Base-by-base conservation (phyloP, 345 rosid genomes). In the Gossypium herbaceum region DNA sequence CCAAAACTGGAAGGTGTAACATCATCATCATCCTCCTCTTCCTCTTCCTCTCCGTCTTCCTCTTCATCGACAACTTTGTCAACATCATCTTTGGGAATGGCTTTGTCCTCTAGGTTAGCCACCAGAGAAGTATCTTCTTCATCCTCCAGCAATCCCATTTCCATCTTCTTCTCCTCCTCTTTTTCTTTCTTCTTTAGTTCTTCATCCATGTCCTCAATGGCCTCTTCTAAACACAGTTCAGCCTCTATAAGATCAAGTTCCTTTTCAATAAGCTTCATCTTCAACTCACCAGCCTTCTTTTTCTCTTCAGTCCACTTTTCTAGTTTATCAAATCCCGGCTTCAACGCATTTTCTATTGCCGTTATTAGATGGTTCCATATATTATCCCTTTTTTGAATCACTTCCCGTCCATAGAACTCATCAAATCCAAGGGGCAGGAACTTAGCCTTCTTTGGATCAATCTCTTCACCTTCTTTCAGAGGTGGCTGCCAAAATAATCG, bases 371-470 rank as follows among this genome's bases (percentile, higher is more conserved):
- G 83, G 78, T 73, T 82, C 85, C 79, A 74, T n/a, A 83, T 77
- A 73, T 68, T 85, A 66, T 84, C 86, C 82, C 79, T 84, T 81
- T 82, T 68, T 65, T 68, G 86, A 12, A 60, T 78, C 62, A 69
- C 86, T 69, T 89, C 89, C 75, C 66, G 60, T 81, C 97, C 97
- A 64, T 85, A 92, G 79, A 92, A 94, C 73, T 92, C 98, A 39
- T 94, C 98, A 65, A 82, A 91, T 76, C 97, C 97, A n/a, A 91
- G 88, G 44, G 95, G 97, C 75, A 94, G 89, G 73, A 91, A 92
- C 84, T 87, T 48, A 56, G 78, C 84, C 81, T 92, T 88, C 57
- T 79, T 66, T 1, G 86, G 87, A 81, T 94, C 95, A 39, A 84
- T 73, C 16, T 88, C 92, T 81, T 92, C 95, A 50, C 92, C 97